Conservation (phyloP, 495 filamentous ascomycete species). For the Aspergillus affinis region DNA sequence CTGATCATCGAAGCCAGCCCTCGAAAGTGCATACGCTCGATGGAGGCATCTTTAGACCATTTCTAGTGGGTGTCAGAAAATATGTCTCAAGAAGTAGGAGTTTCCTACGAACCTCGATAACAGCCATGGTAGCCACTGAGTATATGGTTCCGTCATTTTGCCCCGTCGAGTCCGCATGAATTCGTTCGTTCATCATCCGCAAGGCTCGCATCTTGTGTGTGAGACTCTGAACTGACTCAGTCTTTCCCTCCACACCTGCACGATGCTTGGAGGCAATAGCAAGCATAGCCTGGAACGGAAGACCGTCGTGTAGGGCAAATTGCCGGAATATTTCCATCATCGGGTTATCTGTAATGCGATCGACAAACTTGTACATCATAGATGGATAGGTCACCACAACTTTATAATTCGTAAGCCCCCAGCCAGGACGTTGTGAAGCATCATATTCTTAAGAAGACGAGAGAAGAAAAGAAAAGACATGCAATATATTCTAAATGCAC, state of each 20-base stretch:
- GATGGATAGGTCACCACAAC: constrained; percentile 31
- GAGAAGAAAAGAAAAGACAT: neutral
- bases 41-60: constrained; percentile 33
- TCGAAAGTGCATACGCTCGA: constrained; percentile 31
- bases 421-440: neutral
- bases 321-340: constrained; percentile 32
- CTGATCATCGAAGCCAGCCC: constrained; percentile 30
- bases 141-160: constrained; percentile 29
- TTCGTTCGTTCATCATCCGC: constrained; percentile 29
- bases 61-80: constrained; percentile 22
- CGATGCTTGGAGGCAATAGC: constrained; percentile 33
- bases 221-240: constrained; percentile 30
- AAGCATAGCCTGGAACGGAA: constrained; percentile 33
- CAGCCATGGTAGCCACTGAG: constrained; percentile 32
- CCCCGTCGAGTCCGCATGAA: constrained; percentile 21
- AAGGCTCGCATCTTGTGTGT: constrained; percentile 31
- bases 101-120: constrained; percentile 27
- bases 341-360: constrained; percentile 23
- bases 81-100: constrained; percentile 3
- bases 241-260: constrained; percentile 27
- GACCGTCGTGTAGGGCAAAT: constrained; percentile 25
- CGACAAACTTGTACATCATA: constrained; percentile 34
- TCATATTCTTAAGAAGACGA: neutral
- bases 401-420: constrained; percentile 15
- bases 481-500: neutral